Evolutionary conservation across 208 protist species (phyloP).

Genomic region (Angomonas desouzai): DNA sequence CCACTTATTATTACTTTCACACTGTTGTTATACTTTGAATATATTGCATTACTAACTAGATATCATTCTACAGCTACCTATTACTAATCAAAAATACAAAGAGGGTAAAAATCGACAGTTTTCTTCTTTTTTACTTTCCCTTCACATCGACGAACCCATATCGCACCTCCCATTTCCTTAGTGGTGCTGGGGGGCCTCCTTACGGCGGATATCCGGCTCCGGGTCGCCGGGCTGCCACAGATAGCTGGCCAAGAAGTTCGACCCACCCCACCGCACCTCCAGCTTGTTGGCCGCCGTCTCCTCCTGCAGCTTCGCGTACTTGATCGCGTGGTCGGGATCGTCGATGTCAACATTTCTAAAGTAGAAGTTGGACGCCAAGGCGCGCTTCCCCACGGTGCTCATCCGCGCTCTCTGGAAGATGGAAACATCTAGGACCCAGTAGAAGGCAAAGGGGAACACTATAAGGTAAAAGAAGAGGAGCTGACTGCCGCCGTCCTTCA

Average conservation of each 20-base stretch:
- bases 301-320: constrained; percentile 77
- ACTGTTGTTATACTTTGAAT: too few relatives aligned
- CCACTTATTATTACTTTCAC: too few relatives aligned
- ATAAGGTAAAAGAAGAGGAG: constrained; percentile 62
- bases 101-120: too few relatives aligned
- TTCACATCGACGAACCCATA: too few relatives aligned
- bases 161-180: too few relatives aligned
- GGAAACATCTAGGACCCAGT: constrained; percentile 74
- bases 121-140: too few relatives aligned
- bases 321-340: constrained; percentile 87
- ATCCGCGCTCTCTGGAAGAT: constrained; percentile 74
- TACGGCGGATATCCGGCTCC: constrained; percentile 83
- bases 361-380: constrained; percentile 73
- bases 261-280: constrained; percentile 81
- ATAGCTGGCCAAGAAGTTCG: constrained; percentile 88
- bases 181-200: constrained; percentile 52
- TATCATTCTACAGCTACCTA: too few relatives aligned
- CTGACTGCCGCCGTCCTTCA: constrained; percentile 72
- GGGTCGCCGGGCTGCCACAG: constrained; percentile 86
- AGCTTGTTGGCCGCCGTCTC: constrained; percentile 84
- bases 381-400: constrained; percentile 66
- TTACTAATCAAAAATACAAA: too few relatives aligned
- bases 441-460: constrained; percentile 68
- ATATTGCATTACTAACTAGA: too few relatives aligned
- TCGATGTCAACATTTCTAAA: constrained; percentile 83